phyloP scores from a whole-genome alignment of 176 grass and related monocot genomes.

The Phragmites australis region DNA sequence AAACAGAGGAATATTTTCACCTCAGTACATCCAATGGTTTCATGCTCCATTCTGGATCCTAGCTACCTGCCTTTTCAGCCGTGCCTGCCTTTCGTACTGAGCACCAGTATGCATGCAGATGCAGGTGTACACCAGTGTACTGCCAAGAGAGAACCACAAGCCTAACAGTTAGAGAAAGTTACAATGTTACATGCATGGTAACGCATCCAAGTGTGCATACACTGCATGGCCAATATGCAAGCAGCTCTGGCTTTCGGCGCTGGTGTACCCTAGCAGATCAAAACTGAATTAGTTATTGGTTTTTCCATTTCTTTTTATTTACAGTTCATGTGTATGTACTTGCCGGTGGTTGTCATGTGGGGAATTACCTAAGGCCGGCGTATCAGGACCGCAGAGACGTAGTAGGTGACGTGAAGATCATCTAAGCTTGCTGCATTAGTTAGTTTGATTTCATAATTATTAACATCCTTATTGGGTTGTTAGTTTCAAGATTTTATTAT shows the following conservation, averaged over 20 bases:
- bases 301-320: background rate
- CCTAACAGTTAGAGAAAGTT: background rate
- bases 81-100: conserved; percentile 6
- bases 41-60: conserved; percentile 29
- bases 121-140: background rate
- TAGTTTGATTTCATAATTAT: no score
- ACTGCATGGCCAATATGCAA: background rate
- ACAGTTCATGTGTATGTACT: background rate
- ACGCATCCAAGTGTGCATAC: background rate
- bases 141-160: conserved; percentile 15
- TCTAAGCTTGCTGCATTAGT: no score
- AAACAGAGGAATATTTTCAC: conserved; percentile 37
- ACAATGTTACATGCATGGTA: background rate
- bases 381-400: no score
- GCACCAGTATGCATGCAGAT: background rate
- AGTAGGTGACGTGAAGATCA: no score
- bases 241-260: background rate
- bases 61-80: conserved; percentile 20
- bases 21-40: conserved; percentile 39
- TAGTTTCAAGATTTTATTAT: no score
- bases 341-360: background rate
- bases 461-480: no score
- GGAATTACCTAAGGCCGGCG: no score
- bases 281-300: background rate
- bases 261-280: background rate